Conservation (phyloP, 495 filamentous ascomycete species). For the Lepraria neglecta region DNA sequence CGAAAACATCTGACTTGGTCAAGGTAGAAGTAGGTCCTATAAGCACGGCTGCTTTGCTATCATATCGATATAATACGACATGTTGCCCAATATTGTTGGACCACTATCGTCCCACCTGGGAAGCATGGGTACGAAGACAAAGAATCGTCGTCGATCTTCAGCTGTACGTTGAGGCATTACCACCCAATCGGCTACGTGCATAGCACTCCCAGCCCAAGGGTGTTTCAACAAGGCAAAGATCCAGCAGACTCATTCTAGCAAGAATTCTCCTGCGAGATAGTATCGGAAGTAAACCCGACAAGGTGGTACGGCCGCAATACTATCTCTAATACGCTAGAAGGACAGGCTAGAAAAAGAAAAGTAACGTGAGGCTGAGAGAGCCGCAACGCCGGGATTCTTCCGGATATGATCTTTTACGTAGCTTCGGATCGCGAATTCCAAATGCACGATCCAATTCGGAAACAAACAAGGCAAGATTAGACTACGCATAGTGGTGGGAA, state of each 20-base stretch:
- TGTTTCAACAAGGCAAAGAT: slow-evolving; percentile 8
- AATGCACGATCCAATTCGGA: neutral
- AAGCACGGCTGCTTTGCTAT: slow-evolving; percentile 4
- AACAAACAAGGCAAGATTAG: neutral
- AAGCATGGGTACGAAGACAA: slow-evolving; percentile 2
- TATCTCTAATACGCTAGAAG: slow-evolving; percentile 1
- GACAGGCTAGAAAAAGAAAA: slow-evolving; percentile 10
- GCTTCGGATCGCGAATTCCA: neutral
- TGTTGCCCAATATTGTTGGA: slow-evolving; percentile 7
- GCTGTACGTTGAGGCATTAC: slow-evolving; percentile 8
- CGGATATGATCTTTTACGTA: neutral
- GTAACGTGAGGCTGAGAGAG: slow-evolving; percentile 11
- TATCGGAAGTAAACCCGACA: slow-evolving; percentile 6
- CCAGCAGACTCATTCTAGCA: neutral
- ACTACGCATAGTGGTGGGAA: neutral
- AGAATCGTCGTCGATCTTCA: slow-evolving; percentile 9
- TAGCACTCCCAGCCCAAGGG: slow-evolving; percentile 4
- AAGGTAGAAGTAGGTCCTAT: neutral
- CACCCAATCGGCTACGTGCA: slow-evolving; percentile 10
- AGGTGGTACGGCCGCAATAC: neutral
- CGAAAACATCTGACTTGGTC: neutral
- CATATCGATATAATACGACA: slow-evolving; percentile 5
- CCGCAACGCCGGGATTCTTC: neutral
- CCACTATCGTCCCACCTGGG: neutral
- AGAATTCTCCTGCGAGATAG: slow-evolving; percentile 6